Conservation (phyloP, 768 basidiomycete genomes). For the Leucosporidium yakuticum region DNA sequence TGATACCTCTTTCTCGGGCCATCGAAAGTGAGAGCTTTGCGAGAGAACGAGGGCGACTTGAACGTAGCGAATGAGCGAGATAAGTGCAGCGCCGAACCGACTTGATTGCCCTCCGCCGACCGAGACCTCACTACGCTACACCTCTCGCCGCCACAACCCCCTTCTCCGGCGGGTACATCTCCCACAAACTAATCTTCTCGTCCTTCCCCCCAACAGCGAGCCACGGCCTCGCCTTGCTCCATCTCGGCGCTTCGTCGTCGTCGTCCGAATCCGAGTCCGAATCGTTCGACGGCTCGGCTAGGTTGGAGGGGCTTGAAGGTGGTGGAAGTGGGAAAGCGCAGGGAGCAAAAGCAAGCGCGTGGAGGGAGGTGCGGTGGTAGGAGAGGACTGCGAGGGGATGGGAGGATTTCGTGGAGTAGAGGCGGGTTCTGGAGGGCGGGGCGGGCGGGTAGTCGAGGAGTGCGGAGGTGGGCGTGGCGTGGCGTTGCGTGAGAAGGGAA, state of each 20-base stretch:
- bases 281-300: not conserved
- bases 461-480: too few relatives aligned
- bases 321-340: too few relatives aligned
- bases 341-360: slow-evolving; percentile 64
- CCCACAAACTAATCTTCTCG: slow-evolving; percentile 65
- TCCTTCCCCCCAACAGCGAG: slow-evolving; percentile 63
- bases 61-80: too few relatives aligned
- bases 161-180: slow-evolving; percentile 44
- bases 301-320: too few relatives aligned
- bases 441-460: too few relatives aligned
- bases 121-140: too few relatives aligned
- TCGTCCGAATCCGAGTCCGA: slow-evolving; percentile 54
- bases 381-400: slow-evolving; percentile 75
- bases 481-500: not conserved
- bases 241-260: not conserved
- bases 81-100: too few relatives aligned
- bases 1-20: too few relatives aligned
- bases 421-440: slow-evolving; percentile 72
- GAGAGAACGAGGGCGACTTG: too few relatives aligned
- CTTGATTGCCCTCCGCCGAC: too few relatives aligned
- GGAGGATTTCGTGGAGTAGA: slow-evolving; percentile 73
- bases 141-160: not conserved
- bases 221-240: slow-evolving; percentile 51
- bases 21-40: too few relatives aligned
- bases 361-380: slow-evolving; percentile 74